Percentiles rank a stretch among this genome's conserved stretches.
Conservation (phyloP, 108 stramenopile genomes). For the Halocafeteria seosinensis region DNA sequence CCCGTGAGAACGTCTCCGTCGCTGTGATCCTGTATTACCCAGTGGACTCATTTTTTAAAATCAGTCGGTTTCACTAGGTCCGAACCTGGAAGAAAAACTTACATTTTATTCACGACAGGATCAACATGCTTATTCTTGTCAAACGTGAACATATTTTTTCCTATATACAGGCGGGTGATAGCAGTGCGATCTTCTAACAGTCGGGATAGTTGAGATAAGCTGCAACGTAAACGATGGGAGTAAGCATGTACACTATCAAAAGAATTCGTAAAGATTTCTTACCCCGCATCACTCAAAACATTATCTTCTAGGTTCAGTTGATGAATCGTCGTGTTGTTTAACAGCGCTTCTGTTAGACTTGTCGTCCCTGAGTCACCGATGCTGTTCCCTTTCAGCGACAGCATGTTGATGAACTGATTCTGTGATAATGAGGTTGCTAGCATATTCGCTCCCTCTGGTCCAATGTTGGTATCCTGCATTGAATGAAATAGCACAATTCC, state of each 20-base stretch:
- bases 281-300: neutral
- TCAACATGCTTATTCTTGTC: too few species aligned
- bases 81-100: too few species aligned
- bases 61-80: too few species aligned
- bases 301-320: neutral
- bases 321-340: neutral
- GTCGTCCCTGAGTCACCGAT: neutral
- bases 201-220: neutral
- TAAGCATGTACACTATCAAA: neutral
- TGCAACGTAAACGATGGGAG: neutral
- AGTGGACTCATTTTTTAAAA: too few species aligned
- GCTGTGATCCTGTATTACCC: too few species aligned
- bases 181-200: neutral
- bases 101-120: too few species aligned
- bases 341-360: neutral
- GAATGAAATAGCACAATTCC: too few species aligned
- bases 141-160: neutral
- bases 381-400: neutral
- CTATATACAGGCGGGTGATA: neutral
- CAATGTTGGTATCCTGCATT: too few species aligned
- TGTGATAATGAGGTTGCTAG: too few species aligned
- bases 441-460: too few species aligned
- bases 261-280: neutral
- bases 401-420: too few species aligned
- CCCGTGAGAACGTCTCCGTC: too few species aligned